phyloP scores from a whole-genome alignment of 2,329 filamentous ascomycete species.

The Stachybotrys chartarum region DNA sequence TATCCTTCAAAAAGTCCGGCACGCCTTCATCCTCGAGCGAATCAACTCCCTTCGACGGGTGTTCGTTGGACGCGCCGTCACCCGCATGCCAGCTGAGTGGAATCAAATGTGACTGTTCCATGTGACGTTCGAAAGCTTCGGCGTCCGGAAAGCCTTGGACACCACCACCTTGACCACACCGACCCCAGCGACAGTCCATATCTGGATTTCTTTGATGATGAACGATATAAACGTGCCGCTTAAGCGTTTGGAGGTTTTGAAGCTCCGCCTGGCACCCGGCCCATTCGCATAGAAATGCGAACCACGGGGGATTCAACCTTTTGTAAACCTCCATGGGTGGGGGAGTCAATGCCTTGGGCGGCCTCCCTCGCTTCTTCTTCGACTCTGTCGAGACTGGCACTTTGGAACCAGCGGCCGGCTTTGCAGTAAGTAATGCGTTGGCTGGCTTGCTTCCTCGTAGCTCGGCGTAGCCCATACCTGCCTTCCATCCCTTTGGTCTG shows the following conservation, averaged over 20 bases:
- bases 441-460: conserved; percentile 9
- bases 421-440: not conserved
- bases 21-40: conserved; percentile 22
- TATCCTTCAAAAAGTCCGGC: conserved; percentile 45
- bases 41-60: conserved; percentile 8
- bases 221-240: conserved; percentile 43
- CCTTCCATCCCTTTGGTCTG: conserved; percentile 39
- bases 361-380: conserved; percentile 34
- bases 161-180: conserved; percentile 14
- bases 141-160: conserved; percentile 26
- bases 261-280: conserved; percentile 49
- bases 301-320: conserved; percentile 33
- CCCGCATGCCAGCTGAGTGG: conserved; percentile 51
- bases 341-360: conserved; percentile 28
- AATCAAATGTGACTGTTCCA: conserved; percentile 46
- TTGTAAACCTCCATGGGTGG: conserved; percentile 34
- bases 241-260: conserved; percentile 54
- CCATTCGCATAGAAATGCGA: conserved; percentile 56
- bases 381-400: conserved; percentile 17
- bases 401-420: conserved; percentile 12
- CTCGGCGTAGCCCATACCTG: conserved; percentile 20
- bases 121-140: conserved; percentile 38
- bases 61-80: conserved; percentile 45
- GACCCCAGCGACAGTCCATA: conserved; percentile 22
- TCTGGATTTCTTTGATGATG: conserved; percentile 38